phyloP scores from a whole-genome alignment of 2,329 filamentous ascomycete species.

The Sporothrix dimorphospora region DNA sequence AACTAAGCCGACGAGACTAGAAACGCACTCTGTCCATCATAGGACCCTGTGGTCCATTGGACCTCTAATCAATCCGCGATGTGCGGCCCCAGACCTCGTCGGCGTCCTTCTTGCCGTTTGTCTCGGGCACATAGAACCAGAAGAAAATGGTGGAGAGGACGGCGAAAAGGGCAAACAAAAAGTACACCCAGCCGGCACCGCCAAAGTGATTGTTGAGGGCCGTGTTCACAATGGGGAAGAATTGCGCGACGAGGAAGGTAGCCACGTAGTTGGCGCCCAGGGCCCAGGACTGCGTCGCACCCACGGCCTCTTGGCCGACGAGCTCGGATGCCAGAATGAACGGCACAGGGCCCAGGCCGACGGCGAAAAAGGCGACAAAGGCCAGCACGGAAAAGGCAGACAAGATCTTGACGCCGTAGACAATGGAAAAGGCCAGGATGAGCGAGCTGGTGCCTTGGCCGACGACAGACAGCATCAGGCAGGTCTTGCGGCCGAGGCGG shows the following conservation, averaged over 20 bases:
- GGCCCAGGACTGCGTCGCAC: constrained; percentile 87
- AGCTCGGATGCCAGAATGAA: constrained; percentile 93
- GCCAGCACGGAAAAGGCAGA: constrained; percentile 80
- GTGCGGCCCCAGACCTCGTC: constrained; percentile 90
- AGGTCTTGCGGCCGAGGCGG: constrained; percentile 82
- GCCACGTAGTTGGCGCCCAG: constrained; percentile 86
- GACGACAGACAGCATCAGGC: constrained; percentile 77
- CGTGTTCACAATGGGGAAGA: constrained; percentile 86
- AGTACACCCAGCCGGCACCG: constrained; percentile 82
- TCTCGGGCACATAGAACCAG: constrained; percentile 77
- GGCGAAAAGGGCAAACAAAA: constrained; percentile 82
- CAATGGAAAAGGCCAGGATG: constrained; percentile 78
- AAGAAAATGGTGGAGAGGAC: constrained; percentile 72
- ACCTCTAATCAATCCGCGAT: constrained; percentile 53
- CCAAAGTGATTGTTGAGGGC: constrained; percentile 66
- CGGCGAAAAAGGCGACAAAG: constrained; percentile 88
- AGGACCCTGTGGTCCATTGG: too few species aligned
- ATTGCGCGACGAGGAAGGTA: constrained; percentile 90
- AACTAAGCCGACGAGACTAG: not conserved
- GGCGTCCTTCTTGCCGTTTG: constrained; percentile 77
- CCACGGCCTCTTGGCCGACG: constrained; percentile 86
- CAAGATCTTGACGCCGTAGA: constrained; percentile 69
- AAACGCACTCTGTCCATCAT: not conserved
- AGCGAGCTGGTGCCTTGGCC: constrained; percentile 83
- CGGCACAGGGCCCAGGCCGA: constrained; percentile 89